Base-by-base conservation (phyloP, 306 rosid genomes). In the Pyrus pyrifolia region DNA sequence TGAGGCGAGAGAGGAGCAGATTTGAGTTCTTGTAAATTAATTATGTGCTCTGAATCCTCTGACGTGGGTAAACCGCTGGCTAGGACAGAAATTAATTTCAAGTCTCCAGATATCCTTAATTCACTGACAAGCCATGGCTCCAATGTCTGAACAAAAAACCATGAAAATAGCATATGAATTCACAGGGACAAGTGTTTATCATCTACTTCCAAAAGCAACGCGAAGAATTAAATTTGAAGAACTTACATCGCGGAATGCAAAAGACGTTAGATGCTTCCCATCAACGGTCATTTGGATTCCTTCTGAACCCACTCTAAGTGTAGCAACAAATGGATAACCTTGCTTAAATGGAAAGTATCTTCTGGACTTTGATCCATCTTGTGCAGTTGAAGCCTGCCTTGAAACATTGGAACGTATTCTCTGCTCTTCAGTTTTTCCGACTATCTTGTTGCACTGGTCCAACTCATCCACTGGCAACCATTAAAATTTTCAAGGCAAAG, bases 201-300 rank as follows among this genome's bases (percentile, higher is more conserved):
- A 21, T 40, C 64, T 76, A 66, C 52, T 73, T 63, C 65, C 66
- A 67, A 60, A 83, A 25, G 63, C 49, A 81, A 55, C 49, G 23
- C 19, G 25, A 72, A n/a, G 3, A 59, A 25, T 13, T 27, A 19
- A 70, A 53, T 40, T 45, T 53, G 13, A 46, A 51, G 70, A 46
- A 68, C 71, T 77, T 92, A 93, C 99, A 81, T 96, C 99, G 33
- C 98, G 99, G 76, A 88, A 85, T 30, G 96, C 93, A 85, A 96
- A 96, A 25, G 98, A 96, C 17, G 99, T 89, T 78, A 89, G 82
- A 85, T 91, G 98, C 80, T 96, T 96, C 76, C 99, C 99, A 86
- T 96, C 99, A 81, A 96, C 96, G 25, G 99, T 96, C 99, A 91
- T 91, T 82, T 96, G 99, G 83, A 96, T 88, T 86, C 99, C 99